Evolutionary conservation across 371 early-diverging fungal species (phyloP).

Genomic region (Mucor indicus): DNA sequence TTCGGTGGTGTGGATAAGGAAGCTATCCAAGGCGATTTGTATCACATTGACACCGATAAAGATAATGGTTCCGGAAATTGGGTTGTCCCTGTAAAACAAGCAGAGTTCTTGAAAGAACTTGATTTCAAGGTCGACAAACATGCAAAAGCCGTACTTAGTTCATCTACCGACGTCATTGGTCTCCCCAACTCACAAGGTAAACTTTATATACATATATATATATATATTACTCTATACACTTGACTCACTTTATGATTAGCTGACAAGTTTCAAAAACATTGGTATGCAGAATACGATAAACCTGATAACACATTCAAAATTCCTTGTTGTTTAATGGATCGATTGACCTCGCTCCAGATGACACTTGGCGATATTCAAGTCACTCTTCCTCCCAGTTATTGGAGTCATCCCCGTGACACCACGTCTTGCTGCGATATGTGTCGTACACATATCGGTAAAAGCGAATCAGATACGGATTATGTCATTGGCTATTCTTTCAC

Average conservation of each 20-base stretch:
- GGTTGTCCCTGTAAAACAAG: slow-evolving; percentile 43
- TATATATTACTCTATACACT: no score
- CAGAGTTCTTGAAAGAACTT: slow-evolving; percentile 29
- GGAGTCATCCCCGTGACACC: slow-evolving; percentile 32
- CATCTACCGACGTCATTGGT: slow-evolving; percentile 35
- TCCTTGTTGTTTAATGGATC: slow-evolving; percentile 43
- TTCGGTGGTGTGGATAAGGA: slow-evolving; percentile 43
- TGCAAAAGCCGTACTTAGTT: slow-evolving; percentile 39
- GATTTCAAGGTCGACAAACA: slow-evolving; percentile 26
- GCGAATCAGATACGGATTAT: slow-evolving; percentile 40
- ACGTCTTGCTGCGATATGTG: slow-evolving; percentile 42
- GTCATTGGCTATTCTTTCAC: slow-evolving; percentile 42
- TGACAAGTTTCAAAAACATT: slow-evolving; percentile 34
- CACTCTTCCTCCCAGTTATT: slow-evolving; percentile 41
- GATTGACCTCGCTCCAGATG: slow-evolving; percentile 36
- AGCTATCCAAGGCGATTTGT: slow-evolving; percentile 36
- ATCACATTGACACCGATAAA: slow-evolving; percentile 25
- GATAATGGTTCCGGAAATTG: slow-evolving; percentile 33
- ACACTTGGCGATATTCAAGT: slow-evolving; percentile 32
- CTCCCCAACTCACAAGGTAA: slow-evolving; percentile 44
- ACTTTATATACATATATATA: no score
- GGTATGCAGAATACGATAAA: slow-evolving; percentile 39
- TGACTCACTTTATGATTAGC: no score
- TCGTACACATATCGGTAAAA: slow-evolving; percentile 34
- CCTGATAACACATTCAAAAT: slow-evolving; percentile 36